These are phyloP conservation scores for Cordyceps tenuipes DNA, from an alignment of 2,329 filamentous ascomycete species.

Conservation along the genomic window DNA sequence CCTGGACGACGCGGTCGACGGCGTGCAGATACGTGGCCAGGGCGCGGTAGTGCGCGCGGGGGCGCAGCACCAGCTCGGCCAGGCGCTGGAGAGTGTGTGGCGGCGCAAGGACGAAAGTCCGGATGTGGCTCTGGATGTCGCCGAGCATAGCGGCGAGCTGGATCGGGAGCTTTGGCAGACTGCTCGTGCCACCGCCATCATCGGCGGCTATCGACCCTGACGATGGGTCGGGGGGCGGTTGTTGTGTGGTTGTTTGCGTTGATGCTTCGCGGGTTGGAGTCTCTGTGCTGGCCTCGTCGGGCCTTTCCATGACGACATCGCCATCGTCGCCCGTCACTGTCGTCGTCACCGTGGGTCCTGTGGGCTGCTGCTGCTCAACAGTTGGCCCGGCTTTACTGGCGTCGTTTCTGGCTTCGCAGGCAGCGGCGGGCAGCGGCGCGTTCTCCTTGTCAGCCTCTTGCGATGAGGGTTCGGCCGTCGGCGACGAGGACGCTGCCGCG, in stretches of 20 bases:
- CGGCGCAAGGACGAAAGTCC: constrained; percentile 63
- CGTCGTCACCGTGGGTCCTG: not conserved
- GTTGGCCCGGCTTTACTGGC: not conserved
- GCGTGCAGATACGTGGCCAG: constrained; percentile 83
- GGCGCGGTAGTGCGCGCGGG: constrained; percentile 70
- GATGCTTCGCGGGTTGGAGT: not conserved
- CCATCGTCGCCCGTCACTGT: not conserved
- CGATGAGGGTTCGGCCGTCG: constrained; percentile 34
- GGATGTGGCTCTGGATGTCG: constrained; percentile 54
- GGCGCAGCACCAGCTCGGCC: constrained; percentile 72
- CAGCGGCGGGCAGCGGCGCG: constrained; percentile 34
- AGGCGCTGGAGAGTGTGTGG: constrained; percentile 92
- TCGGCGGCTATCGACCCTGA: constrained; percentile 14
- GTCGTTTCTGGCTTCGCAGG: constrained; percentile 13
- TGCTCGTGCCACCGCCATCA: constrained; percentile 30
- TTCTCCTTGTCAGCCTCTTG: constrained; percentile 65
- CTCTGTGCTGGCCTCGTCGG: not conserved
- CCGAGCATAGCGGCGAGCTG: constrained; percentile 55
- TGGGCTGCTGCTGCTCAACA: not conserved
- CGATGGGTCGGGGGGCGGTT: not conserved
- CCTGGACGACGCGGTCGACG: constrained; percentile 80
- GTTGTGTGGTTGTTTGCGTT: not conserved
- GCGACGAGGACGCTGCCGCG: constrained; percentile 36
- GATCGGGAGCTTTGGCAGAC: constrained; percentile 42
- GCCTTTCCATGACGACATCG: constrained; percentile 15